Conservation (phyloP, 192 early-diverging fungal genomes). For the Chytriomyces sp. region DNA sequence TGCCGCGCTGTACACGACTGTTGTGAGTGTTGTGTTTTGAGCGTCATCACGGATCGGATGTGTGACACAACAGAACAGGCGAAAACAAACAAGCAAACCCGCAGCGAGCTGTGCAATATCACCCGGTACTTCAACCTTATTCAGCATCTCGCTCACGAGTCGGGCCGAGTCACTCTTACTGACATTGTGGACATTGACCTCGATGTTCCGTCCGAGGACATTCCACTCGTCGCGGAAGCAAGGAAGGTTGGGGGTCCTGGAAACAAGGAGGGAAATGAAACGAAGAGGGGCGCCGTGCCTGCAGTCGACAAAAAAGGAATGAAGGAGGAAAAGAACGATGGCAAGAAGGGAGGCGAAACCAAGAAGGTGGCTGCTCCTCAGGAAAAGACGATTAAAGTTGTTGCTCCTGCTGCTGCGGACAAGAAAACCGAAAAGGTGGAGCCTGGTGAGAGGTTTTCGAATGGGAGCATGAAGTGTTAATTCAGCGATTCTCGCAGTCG, state of each 20-base stretch:
- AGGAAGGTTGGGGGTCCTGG: not conserved
- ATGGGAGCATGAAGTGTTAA: not conserved
- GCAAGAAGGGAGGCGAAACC: not conserved
- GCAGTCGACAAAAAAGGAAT: not conserved
- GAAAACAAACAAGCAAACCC: constrained; percentile 25
- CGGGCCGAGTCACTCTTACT: not conserved
- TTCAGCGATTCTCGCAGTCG: too few relatives aligned
- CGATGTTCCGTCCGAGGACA: constrained; percentile 20
- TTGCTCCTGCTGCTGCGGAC: constrained; percentile 5
- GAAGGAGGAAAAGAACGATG: constrained; percentile 6
- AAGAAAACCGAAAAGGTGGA: constrained; percentile 2
- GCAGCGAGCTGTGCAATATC: constrained; percentile 23
- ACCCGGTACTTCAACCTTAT: constrained; percentile 35
- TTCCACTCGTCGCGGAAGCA: not conserved
- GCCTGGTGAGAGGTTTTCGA: not conserved
- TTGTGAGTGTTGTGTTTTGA: constrained; percentile 14
- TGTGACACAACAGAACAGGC: not conserved
- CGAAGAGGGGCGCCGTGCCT: not conserved
- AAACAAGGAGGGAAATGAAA: constrained; percentile 10
- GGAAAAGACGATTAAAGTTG: not conserved
- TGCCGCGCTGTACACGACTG: constrained; percentile 21
- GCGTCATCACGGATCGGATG: not conserved
- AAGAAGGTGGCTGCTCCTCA: not conserved
- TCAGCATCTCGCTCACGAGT: constrained; percentile 23
- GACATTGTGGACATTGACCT: constrained; percentile 23